A percentile compares a stretch with the other conserved stretches of the same genome.
These are phyloP conservation scores for Dactylis glomerata DNA, from an alignment of 176 grass and related monocot genomes.

Conservation along the genomic window DNA sequence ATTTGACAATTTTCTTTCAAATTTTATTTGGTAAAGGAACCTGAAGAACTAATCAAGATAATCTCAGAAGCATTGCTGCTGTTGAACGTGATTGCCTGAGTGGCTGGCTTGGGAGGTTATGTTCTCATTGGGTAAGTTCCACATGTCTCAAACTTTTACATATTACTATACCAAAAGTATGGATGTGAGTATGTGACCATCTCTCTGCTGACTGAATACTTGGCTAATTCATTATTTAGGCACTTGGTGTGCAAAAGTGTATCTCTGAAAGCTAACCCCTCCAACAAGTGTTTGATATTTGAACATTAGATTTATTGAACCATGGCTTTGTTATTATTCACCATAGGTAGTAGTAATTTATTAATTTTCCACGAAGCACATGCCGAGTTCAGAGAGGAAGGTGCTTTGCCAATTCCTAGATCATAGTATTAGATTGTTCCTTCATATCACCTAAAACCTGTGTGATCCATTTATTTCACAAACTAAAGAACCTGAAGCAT, in stretches of 20 bases:
- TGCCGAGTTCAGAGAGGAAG: background rate
- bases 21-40: conserved; percentile 53
- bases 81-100: conserved; percentile 81
- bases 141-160: background rate
- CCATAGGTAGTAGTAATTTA: background rate
- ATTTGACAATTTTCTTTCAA: background rate
- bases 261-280: background rate
- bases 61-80: conserved; percentile 75
- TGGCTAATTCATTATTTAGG: background rate
- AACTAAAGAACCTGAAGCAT: conserved; percentile 21
- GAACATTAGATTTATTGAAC: background rate
- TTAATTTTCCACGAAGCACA: background rate
- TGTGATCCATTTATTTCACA: conserved; percentile 3
- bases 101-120: conserved; percentile 85
- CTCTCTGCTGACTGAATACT: background rate
- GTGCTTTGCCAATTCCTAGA: background rate
- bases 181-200: background rate
- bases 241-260: background rate
- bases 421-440: background rate
- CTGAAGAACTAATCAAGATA: conserved; percentile 87
- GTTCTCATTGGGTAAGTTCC: conserved; percentile 78
- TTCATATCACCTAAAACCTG: conserved; percentile 1
- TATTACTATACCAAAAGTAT: background rate
- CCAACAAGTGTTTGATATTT: background rate
- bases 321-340: background rate